A percentile compares a stretch with the other conserved stretches of the same genome.
Evolutionary conservation across 1,284 basidiomycete species (phyloP).

Genomic region (Xanthoconium separans): DNA sequence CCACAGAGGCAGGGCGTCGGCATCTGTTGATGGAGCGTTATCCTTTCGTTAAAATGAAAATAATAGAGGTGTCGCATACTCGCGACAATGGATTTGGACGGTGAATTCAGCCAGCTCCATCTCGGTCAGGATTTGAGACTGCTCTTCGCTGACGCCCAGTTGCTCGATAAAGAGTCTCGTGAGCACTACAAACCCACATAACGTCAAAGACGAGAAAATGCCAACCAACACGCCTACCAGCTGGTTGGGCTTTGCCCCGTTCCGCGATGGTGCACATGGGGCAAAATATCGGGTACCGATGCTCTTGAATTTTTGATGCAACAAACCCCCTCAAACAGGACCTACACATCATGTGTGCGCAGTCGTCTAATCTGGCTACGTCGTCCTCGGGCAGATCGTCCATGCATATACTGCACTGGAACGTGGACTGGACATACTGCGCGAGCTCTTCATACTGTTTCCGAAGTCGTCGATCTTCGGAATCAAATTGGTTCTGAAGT

Average conservation of each 20-base stretch:
- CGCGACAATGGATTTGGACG: constrained; percentile 42
- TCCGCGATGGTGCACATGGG: constrained; percentile 47
- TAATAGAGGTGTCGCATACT: background rate
- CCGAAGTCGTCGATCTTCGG: constrained; percentile 42
- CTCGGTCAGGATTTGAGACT: constrained; percentile 49
- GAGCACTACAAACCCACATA: constrained; percentile 37
- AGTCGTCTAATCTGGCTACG: constrained; percentile 45
- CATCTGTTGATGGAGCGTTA: constrained; percentile 38
- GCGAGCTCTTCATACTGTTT: constrained; percentile 40
- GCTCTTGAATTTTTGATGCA: constrained; percentile 47
- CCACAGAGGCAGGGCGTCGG: constrained; percentile 44
- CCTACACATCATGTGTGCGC: constrained; percentile 57
- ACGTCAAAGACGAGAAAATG: background rate
- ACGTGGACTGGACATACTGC: constrained; percentile 31
- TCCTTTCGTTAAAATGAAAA: background rate
- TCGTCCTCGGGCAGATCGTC: constrained; percentile 48
- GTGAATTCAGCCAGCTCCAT: constrained; percentile 55
- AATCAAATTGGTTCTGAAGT: constrained; percentile 44
- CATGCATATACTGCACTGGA: constrained; percentile 57
- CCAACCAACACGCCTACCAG: constrained; percentile 34
- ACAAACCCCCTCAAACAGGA: constrained; percentile 49
- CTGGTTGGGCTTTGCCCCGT: constrained; percentile 30
- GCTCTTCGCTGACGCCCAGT: constrained; percentile 48
- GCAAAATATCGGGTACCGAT: constrained; percentile 60
- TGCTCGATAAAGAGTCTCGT: constrained; percentile 41